Conservation (phyloP, 148 eudicot genomes). For the Simmondsia chinensis region DNA sequence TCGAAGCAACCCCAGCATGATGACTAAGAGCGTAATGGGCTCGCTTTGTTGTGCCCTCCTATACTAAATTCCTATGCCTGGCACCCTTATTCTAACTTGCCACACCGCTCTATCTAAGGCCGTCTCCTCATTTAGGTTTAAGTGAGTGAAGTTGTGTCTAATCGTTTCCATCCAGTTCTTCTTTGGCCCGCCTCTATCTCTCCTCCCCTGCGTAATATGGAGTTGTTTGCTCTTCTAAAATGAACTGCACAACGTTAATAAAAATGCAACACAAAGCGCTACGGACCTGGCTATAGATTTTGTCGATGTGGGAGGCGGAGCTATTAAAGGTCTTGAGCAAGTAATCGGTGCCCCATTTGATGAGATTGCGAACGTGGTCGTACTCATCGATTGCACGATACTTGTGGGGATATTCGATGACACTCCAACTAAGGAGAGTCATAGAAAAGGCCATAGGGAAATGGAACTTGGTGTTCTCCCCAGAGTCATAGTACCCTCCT, state of each 20-base stretch:
- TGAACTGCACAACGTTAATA: too few relatives aligned
- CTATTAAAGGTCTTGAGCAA: constrained; percentile 42
- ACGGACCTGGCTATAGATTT: constrained; percentile 40
- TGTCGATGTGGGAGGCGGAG: constrained; percentile 23
- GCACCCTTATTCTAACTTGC: too few relatives aligned
- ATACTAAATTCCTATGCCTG: too few relatives aligned
- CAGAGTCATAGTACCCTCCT: constrained; percentile 78
- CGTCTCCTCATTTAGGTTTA: too few relatives aligned
- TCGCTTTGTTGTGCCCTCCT: too few relatives aligned
- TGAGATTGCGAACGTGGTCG: constrained; percentile 39
- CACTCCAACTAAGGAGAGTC: constrained; percentile 56
- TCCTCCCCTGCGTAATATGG: too few relatives aligned
- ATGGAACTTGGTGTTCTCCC: constrained; percentile 60
- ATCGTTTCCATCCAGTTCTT: too few relatives aligned
- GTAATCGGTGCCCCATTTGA: constrained; percentile 58
- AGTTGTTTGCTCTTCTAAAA: not conserved
- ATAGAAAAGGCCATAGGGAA: constrained; percentile 66
- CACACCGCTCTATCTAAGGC: too few relatives aligned
- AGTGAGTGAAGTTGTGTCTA: too few relatives aligned
- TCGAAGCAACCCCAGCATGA: too few relatives aligned
- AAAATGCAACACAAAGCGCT: not conserved
- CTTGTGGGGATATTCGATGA: constrained; percentile 45
- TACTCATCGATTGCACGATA: constrained; percentile 39
- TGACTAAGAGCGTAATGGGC: too few relatives aligned
- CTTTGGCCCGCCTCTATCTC: too few relatives aligned